Base-by-base conservation (phyloP, 345 rosid species). In the Populus ilicifolia region DNA sequence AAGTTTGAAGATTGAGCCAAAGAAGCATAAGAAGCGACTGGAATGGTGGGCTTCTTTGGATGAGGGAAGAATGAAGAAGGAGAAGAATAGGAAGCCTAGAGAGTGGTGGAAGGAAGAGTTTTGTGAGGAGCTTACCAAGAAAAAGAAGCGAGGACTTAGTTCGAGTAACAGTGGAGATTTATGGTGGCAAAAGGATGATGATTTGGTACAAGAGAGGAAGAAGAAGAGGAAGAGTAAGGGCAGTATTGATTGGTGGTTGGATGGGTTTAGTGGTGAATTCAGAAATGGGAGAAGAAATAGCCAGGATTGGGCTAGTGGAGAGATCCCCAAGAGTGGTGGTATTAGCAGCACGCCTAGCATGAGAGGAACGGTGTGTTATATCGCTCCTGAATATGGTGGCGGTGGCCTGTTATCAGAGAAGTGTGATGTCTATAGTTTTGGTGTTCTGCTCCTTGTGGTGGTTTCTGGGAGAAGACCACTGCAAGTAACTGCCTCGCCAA, bases 21-120 rank as follows among this genome's bases (percentile, higher is more conserved):
- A 87, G 84, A 77, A 68, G 78, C 71, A 25, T 5, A 69, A 54
- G 67, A 81, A 74, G 70, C 69, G 72, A 52, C 70, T 81, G 72
- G 81, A 81, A 23, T 81, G 84, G 84, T 77, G 84, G 84, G 84
- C 70, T 6, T 77, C 81, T 27, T 54, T 81, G 27, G 84, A 81
- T 27, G 84, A 77, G 52, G 78, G 74, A 62, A 74, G 75, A 23
- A 56, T 84, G 67, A 48, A 82, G 48, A 85, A 87, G 73, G 88
- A 83, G 63, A 87, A 87, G 84, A 89, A 74, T 54, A 78, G 97
- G 68, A 89, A 85, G 83, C 94, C 97, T 9, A 87, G 90, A 75
- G 94, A 92, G 30, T 92, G 97, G 97, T 92, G 97, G 97, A 92
- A 89, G 73, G 97, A 92, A 62, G 97, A 92, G 82, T 92, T 89